A percentile compares a stretch with the other conserved stretches of the same genome.
phyloP scores from a whole-genome alignment of 768 basidiomycete species.

The Tulasnella sp. region DNA sequence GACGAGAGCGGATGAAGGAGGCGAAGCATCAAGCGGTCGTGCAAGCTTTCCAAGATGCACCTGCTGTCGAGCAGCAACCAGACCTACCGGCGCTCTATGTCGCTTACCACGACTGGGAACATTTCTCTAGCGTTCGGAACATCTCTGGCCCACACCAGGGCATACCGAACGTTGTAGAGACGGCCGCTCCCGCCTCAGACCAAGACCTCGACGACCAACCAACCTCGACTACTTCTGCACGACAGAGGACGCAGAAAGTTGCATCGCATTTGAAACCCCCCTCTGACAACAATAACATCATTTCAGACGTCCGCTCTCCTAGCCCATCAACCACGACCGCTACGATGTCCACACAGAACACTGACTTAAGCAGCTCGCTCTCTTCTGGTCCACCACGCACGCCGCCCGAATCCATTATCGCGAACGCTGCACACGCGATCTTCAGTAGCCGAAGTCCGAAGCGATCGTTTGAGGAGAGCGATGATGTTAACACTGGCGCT shows the following conservation, averaged over 20 bases:
- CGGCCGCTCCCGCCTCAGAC: neutral
- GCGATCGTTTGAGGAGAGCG: conserved; percentile 49
- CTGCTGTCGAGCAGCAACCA: neutral
- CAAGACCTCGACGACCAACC: neutral
- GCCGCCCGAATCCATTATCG: neutral
- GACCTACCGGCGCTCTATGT: conserved; percentile 6
- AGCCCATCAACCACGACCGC: conserved; percentile 25
- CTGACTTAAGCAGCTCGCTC: conserved; percentile 8
- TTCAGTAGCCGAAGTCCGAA: conserved; percentile 31
- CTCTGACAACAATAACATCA: neutral
- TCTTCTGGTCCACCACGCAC: neutral
- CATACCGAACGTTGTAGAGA: conserved; percentile 51
- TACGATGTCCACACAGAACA: conserved; percentile 26
- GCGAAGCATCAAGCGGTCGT: neutral
- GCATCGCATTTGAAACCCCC: neutral
- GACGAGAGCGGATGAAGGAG: conserved; percentile 8
- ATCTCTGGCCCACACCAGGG: conserved; percentile 73
- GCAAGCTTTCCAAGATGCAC: neutral
- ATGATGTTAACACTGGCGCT: conserved; percentile 27
- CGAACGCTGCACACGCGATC: neutral
- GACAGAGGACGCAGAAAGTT: neutral
- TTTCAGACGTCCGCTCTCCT: neutral
- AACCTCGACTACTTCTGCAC: neutral
- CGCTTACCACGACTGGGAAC: conserved; percentile 82
- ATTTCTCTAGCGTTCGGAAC: conserved; percentile 89